Base-by-base conservation (phyloP, 257 asterid genomes). In the Solanum virginianum region DNA sequence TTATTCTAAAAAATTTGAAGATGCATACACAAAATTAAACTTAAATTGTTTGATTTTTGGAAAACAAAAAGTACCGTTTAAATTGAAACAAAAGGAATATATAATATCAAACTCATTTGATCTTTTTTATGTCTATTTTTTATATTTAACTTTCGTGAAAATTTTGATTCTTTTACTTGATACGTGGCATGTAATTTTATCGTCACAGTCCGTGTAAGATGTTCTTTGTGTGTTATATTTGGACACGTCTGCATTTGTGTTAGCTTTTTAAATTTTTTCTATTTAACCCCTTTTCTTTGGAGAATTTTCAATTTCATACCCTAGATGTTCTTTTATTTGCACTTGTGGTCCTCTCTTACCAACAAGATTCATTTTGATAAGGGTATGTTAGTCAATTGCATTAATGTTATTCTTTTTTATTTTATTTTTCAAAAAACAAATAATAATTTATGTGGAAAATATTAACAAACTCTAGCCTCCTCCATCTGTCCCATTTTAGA, bases 21-120 rank as follows among this genome's bases (percentile, higher is more conserved):
- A 36, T 36, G 4, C 6, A 0, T 0, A 0, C 0, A 36, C 0
- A 36, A 36, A 36, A 36, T 36, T 36, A 36, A 36, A 36, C 0
- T 36, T 36, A 36, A 36, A 36, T 1, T 4, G 0, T 36, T 36
- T 36, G 1, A 32, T 32, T 32, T 0, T 32, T 32, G 4, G 3
- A 32, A 32, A 32, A 32, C 3, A 32, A 32, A 26, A 26, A 26
- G 1, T 26, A 26, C 2, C 29, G 2, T 26, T 1, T 26, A 26
- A 29, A 29, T 29, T 29, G 32, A 29, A 29, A 2, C 3, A 29
- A 29, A 29, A 29, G 3, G 2, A 29, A 29, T 29, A 4, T 36
- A 36, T 36, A 36, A 36, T 36, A 36, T 36, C 6, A 4, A 36
- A 36, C 39, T 36, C 39, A 36, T 36, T 4, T 36, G 41, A 4